Base-by-base conservation (phyloP, 2,329 filamentous ascomycete genomes). In the Apiospora rasikravindrae region DNA sequence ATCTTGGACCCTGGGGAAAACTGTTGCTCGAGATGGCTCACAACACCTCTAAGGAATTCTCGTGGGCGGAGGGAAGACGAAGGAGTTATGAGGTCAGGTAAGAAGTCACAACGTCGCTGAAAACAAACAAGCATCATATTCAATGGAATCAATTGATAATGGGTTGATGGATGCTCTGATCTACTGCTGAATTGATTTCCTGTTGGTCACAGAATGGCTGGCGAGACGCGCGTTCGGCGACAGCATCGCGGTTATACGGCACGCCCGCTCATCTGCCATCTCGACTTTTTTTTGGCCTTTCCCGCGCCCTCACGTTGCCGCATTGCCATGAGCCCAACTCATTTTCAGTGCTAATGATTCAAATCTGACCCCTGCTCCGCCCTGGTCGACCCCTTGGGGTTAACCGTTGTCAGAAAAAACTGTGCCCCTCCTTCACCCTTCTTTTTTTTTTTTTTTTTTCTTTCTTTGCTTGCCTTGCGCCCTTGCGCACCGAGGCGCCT, bases 181-280 rank as follows among this genome's bases (percentile, higher is more conserved):
- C 29, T 61, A 37, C 53, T 29, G 19, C 6, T 5, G 49, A 26
- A 24, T 8, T 19, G 24, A 1, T 6, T 53, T 14, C 29, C 14
- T 4, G 26, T 61, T 33, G 53, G 53, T 22, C 53, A 37, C 2
- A 33, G 13, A 64, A 64, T 14, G 57, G 57, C 57, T n/a, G 57
- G 33, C 7, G 19, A 64, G 57, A 40, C 57, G 57, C 57, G 57
- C 57, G 57, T 64, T 64, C 57, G 57, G 51, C 57, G 57, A 64
- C 29, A 40, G 33, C 57, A 40, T 64, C 57, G 22, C 57, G 57
- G 57, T 64, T 64, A 64, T 64, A 64, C 57, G 57, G 57, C 57
- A 64, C 57, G 33, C 57, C 40, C 10, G 51, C 51, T 14, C 53
- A 61, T 61, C 26, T 33, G 29, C 26, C 53, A 64, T 64, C 57